Evolutionary conservation across 805 yeast species (phyloP).

Genomic region (Sporopachydermia quercuum): DNA sequence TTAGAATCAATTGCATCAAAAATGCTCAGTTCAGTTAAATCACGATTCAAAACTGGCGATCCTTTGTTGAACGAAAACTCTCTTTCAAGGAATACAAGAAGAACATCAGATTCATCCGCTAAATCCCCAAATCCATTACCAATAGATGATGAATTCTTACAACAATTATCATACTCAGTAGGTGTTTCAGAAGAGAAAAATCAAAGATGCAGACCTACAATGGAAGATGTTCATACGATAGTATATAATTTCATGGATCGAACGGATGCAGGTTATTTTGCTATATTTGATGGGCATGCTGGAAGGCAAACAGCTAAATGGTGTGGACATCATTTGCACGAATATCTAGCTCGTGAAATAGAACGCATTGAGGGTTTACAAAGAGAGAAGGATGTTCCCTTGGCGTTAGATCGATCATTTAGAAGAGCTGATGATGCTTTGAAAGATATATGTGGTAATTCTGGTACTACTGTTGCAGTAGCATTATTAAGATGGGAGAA

Average conservation of each 20-base stretch:
- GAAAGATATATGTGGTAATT: conserved; percentile 44
- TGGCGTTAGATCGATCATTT: conserved; percentile 54
- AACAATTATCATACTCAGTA: conserved; percentile 36
- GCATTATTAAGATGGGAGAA: conserved; percentile 79
- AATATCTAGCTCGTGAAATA: conserved; percentile 34
- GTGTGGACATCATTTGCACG: conserved; percentile 82
- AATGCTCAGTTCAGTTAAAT: background rate
- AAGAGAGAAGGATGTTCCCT: conserved; percentile 42
- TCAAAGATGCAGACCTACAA: conserved; percentile 61
- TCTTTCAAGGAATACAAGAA: too few species aligned
- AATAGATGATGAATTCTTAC: background rate
- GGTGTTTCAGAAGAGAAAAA: conserved; percentile 91
- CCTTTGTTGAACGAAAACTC: too few species aligned
- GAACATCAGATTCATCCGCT: background rate
- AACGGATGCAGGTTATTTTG: conserved; percentile 89
- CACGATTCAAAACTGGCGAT: background rate
- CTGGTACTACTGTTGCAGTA: conserved; percentile 94
- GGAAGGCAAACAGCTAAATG: conserved; percentile 87
- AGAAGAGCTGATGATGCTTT: conserved; percentile 61
- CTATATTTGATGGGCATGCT: conserved; percentile 94
- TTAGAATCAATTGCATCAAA: background rate
- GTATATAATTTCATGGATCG: conserved; percentile 87
- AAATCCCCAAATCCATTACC: background rate
- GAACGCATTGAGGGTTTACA: conserved; percentile 28
- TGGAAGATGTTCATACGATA: conserved; percentile 95